Base-by-base conservation (phyloP, 805 yeast species). In the Lipomyces japonicus region DNA sequence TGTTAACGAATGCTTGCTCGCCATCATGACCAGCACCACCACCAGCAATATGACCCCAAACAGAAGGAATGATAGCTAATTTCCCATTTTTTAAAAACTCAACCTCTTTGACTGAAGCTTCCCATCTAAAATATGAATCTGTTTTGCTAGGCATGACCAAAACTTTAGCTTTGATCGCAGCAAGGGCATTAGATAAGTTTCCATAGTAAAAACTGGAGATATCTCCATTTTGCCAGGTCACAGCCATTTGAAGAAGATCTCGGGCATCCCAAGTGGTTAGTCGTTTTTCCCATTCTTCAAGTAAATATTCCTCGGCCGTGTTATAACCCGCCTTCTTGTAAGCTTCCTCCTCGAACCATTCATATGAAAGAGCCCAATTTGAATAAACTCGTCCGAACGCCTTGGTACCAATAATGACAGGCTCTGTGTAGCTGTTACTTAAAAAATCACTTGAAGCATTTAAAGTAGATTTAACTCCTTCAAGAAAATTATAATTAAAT, bases 311-410 rank as follows among this genome's bases (percentile, higher is more conserved):
- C 36, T 48, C 59, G 5, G 54, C 39, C n/a, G 59, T 47, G 45
- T 47, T 43, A 47, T 23, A 55, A 16, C 59, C 59, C 16, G 46
- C 44, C 42, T 44, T 45, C 31, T 55, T 51, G 54, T 53, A 55
- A 26, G 53, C 53, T 46, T 55, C 49, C 21, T 51, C 46, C 47
- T 49, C 48, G 50, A 53, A 55, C 59, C 59, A 55, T 39, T 48
- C 58, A 42, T 50, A 49, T 3, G 54, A 48, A 16, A 55, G 50
- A 16, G 58, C 59, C 59, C 59, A 55, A 51, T 48, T 53, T 32
- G 59, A 48, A 44, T 55, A 55, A 37, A 55, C 59, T 18, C 59
- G 50, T 38, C 57, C 59, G 48, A 55, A 55, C 14, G 59, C 59
- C 46, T 53, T 53, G 32, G 42, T 16, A 16, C 59, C 59, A 25